These are phyloP conservation scores for Macrophomina tecta DNA, from an alignment of 2,329 filamentous ascomycete genomes.

Conservation along the genomic window DNA sequence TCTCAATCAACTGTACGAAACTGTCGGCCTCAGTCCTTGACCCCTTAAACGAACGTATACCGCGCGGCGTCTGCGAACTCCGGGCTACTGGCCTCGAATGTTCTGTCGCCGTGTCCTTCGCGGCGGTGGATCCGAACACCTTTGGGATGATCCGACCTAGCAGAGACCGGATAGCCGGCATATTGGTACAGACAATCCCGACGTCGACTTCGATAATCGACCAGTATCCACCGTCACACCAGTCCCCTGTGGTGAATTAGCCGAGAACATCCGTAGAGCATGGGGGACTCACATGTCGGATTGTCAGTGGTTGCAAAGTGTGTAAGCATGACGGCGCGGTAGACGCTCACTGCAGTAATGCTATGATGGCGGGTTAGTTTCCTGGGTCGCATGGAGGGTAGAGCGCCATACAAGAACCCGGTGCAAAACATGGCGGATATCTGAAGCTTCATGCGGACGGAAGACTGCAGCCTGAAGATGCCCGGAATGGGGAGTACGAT, in stretches of 20 bases:
- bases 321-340: constrained; percentile 1
- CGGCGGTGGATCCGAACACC: neutral
- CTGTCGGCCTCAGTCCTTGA: neutral
- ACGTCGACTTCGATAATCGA: constrained; percentile 13
- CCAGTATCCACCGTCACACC: constrained; percentile 10
- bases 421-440: constrained; percentile 15
- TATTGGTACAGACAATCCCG: neutral
- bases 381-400: no score
- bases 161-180: neutral
- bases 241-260: neutral
- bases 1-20: constrained; percentile 3
- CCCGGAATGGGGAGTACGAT: constrained; percentile 6
- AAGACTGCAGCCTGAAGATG: neutral
- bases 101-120: neutral
- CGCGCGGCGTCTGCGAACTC: neutral
- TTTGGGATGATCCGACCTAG: constrained; percentile 1
- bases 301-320: constrained; percentile 4
- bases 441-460: constrained; percentile 7
- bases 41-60: neutral
- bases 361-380: neutral
- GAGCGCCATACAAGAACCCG: neutral
- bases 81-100: neutral
- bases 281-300: neutral
- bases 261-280: no score
- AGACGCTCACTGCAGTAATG: constrained; percentile 11